Base-by-base conservation (phyloP, 495 filamentous ascomycete species). In the Oleoguttula mirabilis region DNA sequence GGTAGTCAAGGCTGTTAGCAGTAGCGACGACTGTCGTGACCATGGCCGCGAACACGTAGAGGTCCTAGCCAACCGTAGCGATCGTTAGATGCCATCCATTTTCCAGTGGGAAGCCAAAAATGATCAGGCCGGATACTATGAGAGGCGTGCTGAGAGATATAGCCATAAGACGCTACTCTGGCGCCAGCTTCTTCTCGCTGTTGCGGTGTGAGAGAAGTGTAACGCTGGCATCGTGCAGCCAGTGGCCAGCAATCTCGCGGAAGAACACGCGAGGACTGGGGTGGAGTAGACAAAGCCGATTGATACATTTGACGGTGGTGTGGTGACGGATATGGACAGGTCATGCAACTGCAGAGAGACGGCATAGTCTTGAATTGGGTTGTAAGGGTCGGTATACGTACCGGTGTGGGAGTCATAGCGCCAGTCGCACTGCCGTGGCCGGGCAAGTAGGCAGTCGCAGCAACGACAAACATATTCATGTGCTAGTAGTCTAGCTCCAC, bases 201-300 rank as follows among this genome's bases (percentile, higher is more conserved):
- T 32, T 41, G 2, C 60, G 60, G 5, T 63, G 57, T 11, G 71
- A 59, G 55, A 73, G 72, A 36, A 59, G 39, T 19, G 57, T 61
- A 10, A 68, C 72, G 16, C 75, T 51, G 1, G 54, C 36, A 43
- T 80, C 73, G 52, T 77, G 72, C 10, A 80, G 59, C 66, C 67
- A 80, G 54, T 78, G 75, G 22, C 76, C 75, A 10, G 60, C 39
- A 6, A 66, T 16, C 54, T 73, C 69, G 31, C 72, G 75, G 1
- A 80, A 59, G 20, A 67, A 48, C 11, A 65, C 66, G 21, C 73
- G 8, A 76, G 60, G 8, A 77, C 61, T 14, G 70, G 69, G 0
- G 71, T 70, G 58, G 77, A 76, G 58, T 79, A 80, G 59, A 77
- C 74, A 51, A 64, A 75, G 8, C 74, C 75, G 20, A 76, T 65